These are phyloP conservation scores for Glebionis coronaria DNA, from an alignment of 129 eudicot genomes.

Conservation along the genomic window DNA sequence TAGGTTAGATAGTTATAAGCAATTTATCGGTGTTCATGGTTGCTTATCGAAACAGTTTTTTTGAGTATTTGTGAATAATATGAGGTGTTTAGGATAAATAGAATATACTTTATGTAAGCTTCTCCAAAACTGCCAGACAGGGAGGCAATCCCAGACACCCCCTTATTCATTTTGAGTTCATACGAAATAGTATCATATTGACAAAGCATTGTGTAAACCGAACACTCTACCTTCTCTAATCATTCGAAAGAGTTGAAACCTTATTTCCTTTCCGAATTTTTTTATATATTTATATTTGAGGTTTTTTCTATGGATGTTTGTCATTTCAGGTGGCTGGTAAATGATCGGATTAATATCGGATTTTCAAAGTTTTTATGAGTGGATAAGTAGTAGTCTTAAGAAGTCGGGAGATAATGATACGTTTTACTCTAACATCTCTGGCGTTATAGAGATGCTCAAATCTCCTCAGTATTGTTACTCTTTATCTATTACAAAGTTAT, in stretches of 20 bases:
- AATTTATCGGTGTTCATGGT: too few species aligned
- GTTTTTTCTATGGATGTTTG: not conserved
- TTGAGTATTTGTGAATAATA: too few species aligned
- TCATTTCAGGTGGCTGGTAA: constrained; percentile 64
- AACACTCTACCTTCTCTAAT: constrained; percentile 58
- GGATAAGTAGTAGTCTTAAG: constrained; percentile 57
- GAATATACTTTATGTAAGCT: too few species aligned
- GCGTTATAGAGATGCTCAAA: constrained; percentile 63
- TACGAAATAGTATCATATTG: too few species aligned
- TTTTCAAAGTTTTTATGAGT: constrained; percentile 60
- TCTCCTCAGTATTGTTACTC: constrained; percentile 46
- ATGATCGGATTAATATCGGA: constrained; percentile 67
- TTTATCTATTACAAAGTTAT: too few species aligned
- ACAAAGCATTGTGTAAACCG: constrained; percentile 55
- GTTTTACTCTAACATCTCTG: constrained; percentile 63
- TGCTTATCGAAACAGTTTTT: too few species aligned
- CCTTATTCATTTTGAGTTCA: too few species aligned
- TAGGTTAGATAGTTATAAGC: too few species aligned
- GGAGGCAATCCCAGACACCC: too few species aligned
- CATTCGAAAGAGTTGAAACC: constrained; percentile 60
- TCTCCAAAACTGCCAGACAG: too few species aligned
- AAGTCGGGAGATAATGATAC: constrained; percentile 55
- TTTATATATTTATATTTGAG: not conserved
- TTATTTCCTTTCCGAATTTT: not conserved
- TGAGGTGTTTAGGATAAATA: too few species aligned